Base-by-base conservation (phyloP, 1,139 yeast genomes). In the Meyerozyma smithsonii region DNA sequence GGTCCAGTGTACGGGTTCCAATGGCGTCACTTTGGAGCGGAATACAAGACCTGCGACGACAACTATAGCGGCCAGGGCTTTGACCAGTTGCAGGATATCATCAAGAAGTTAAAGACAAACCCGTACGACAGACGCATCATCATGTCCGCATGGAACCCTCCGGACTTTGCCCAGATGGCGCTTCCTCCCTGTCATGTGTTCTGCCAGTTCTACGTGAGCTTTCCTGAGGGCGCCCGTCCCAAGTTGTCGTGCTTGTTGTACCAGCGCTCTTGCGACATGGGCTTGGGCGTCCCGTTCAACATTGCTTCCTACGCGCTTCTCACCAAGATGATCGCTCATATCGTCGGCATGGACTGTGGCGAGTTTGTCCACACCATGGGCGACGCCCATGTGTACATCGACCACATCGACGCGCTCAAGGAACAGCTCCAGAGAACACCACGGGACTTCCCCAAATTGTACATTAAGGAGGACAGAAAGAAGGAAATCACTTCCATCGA, bases 1-100 rank as follows among this genome's bases (percentile, higher is more conserved):
- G 99, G 99, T 0, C 98, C 99, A 1, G 97, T 92, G 3, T 92
- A 92, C 58, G 99, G 99, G 0, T 92, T 94, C 65, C 99, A 92
- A 63, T 92, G 99, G 99, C 79, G 99, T 55, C 98, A 94, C 61
- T 92, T 94, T 59, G 98, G 98, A 23, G 98, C 98, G 4, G 79
- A 84, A 49, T 92, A 92, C 59, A 69, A 57, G 32, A 89, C 87
- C 42, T 88, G 96, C 56, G 90, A 90, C 46, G 72, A 90, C 5
- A 95, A 92, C 59, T 92, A 92, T 55, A 58, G 84, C 0, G 92
- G 90, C 4, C 74, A 87, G 57, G 99, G 99, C 4, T 83, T 79
- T 41, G 99, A 92, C 58, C 99, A 92, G 65, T 69, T 92, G 36
- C 79, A 79, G 23, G 84, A 87, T 40, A 79, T 92, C 23, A 87